Evolutionary conservation across 768 basidiomycete genomes (phyloP).

Genomic region (Vishniacozyma victoriae): DNA sequence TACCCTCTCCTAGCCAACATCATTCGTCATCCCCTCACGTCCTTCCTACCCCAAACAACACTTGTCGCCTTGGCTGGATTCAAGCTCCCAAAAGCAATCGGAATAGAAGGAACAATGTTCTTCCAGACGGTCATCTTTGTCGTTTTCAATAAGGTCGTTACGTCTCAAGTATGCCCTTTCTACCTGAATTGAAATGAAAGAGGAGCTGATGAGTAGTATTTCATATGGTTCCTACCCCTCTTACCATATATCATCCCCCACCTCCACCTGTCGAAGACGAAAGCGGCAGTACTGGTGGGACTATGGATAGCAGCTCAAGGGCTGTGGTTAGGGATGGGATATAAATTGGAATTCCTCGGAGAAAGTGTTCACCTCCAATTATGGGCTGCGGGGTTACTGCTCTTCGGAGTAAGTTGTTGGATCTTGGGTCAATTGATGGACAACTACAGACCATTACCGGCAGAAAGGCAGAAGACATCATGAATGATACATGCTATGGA

Average conservation of each 20-base stretch:
- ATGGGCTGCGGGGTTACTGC: slow-evolving; percentile 72
- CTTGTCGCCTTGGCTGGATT: slow-evolving; percentile 68
- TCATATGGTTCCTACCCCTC: slow-evolving; percentile 90
- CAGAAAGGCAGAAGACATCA: too few species aligned
- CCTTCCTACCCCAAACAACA: slow-evolving; percentile 75
- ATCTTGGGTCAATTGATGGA: slow-evolving; percentile 62
- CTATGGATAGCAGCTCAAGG: slow-evolving; percentile 68
- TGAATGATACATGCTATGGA: too few species aligned
- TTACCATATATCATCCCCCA: slow-evolving; percentile 73
- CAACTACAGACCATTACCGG: too few species aligned
- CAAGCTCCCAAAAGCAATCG: slow-evolving; percentile 54
- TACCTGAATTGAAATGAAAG: too few species aligned
- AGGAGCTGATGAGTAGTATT: slow-evolving; percentile 63
- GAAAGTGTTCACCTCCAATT: slow-evolving; percentile 64
- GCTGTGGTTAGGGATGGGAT: slow-evolving; percentile 86
- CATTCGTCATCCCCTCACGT: slow-evolving; percentile 64
- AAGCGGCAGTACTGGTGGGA: slow-evolving; percentile 49
- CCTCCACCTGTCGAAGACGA: slow-evolving; percentile 52
- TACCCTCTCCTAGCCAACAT: slow-evolving; percentile 9
- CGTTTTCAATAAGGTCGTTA: slow-evolving; percentile 98
- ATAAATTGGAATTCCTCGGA: slow-evolving; percentile 81
- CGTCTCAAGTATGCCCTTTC: slow-evolving; percentile 96
- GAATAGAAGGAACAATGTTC: slow-evolving; percentile 76
- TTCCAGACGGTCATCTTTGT: slow-evolving; percentile 86
- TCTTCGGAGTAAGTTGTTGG: slow-evolving; percentile 73